Base-by-base conservation (phyloP, 225 moss, liverwort and hornwort genomes). In the Pseudoscleropodium purum region DNA sequence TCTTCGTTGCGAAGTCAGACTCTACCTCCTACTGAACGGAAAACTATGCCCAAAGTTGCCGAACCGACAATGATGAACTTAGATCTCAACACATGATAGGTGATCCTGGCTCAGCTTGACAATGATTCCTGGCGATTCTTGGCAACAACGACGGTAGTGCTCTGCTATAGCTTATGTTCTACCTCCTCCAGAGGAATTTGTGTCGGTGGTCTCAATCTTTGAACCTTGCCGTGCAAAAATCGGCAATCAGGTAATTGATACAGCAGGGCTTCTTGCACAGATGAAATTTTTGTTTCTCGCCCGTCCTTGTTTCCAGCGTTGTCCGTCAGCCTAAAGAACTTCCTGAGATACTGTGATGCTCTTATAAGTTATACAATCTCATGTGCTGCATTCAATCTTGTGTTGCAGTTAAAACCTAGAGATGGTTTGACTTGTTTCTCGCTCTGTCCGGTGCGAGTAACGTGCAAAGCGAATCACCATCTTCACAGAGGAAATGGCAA, bases 371-470 rank as follows among this genome's bases (percentile, higher is more conserved):
- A 65, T 61, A 37, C 52, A 41, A 52, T 75, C 79, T 76, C 69
- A 72, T 79, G 77, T 77, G 89, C 72, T 83, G 47, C 56, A 78
- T 62, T 90, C 14, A 70, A 84, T 85, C 45, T 26, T 68, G 60
- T 90, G 51, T 59, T 84, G 89, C 96, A 97, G 97, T 90, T 90
- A 89, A 89, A 95, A 95, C 86, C 76, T 94, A 93, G 91, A 95
- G 75, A 95, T 97, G 94, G 93, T 95, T 54, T 85, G 96, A 95
- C 26, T 93, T 96, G 49, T 95, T 99, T 83, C 95, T 94, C 3
- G 94, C 90, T 94, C 92, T 72, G 93, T 96, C 41, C 94, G 94
- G 84, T 96, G 96, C 90, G 94, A 99, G 90, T 83, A 75, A 72
- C 94, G 89, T 70, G 95, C 92, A 12, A 91, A 95, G 90, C 93